A percentile compares a stretch with the other conserved stretches of the same genome.
These are phyloP conservation scores for Batkoa obscura DNA, from an alignment of 371 early-diverging fungal species.

Conservation along the genomic window DNA sequence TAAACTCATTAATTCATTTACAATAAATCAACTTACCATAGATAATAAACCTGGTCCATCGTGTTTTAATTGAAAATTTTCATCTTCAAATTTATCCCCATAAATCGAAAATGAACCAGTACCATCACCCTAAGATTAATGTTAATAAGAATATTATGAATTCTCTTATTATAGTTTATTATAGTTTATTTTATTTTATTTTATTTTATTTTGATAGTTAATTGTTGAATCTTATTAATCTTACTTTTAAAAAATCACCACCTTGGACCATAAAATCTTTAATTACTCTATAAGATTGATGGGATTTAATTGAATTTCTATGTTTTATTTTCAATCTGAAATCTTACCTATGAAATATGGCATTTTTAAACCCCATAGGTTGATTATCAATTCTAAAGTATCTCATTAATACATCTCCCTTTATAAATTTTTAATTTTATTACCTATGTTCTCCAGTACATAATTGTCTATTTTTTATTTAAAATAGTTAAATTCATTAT, in stretches of 20 bases:
- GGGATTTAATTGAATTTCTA: conserved; percentile 10
- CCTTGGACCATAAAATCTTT: conserved; percentile 99
- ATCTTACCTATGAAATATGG: conserved; percentile 75
- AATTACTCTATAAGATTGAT: conserved; percentile 41
- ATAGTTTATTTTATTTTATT: no score
- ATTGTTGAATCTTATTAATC: neutral
- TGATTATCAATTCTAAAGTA: conserved; percentile 39
- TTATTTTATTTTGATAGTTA: no score
- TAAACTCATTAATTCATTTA: neutral
- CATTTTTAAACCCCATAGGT: conserved; percentile 76
- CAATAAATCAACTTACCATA: conserved; percentile 49
- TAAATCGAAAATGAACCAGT: conserved; percentile 95
- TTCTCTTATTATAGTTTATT: no score
- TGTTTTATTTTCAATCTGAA: no score
- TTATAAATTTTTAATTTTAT: conserved; percentile 1
- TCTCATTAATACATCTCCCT: neutral
- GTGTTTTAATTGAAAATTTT: conserved; percentile 91
- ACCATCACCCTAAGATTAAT: conserved; percentile 76
- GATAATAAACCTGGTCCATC: conserved; percentile 79
- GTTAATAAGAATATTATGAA: no score
- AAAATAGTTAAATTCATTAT: no score
- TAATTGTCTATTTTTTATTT: conserved; percentile 31
- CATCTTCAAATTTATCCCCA: conserved; percentile 88
- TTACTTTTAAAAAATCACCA: conserved; percentile 84
- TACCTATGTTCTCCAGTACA: conserved; percentile 84